A percentile compares a stretch with the other conserved stretches of the same genome.
Evolutionary conservation across 73 alveolate species (phyloP).

Genomic region (Blepharisma japonicum): DNA sequence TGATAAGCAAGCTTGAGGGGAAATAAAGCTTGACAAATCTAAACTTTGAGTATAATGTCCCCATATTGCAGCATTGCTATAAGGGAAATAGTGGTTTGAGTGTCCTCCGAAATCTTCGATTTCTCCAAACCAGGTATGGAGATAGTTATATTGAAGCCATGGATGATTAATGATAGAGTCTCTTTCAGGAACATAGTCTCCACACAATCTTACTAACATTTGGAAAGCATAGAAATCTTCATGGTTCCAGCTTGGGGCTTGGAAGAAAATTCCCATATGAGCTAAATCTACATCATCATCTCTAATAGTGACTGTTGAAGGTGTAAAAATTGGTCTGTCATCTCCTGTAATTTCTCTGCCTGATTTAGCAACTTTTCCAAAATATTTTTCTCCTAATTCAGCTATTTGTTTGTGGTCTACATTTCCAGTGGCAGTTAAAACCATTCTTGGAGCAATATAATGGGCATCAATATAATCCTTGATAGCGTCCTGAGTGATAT

Average conservation of each 20-base stretch:
- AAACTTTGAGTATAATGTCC: slow-evolving; percentile 72
- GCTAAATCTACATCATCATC: slow-evolving; percentile 65
- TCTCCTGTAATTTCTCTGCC: slow-evolving; percentile 31
- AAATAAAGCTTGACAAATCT: no score
- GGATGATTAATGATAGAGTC: slow-evolving; percentile 28
- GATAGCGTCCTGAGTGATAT: slow-evolving; percentile 69
- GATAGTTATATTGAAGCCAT: background rate
- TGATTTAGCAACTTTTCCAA: slow-evolving; percentile 50
- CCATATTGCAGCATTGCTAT: slow-evolving; percentile 75
- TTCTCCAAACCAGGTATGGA: slow-evolving; percentile 34
- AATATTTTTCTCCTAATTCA: slow-evolving; percentile 60
- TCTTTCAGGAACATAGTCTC: slow-evolving; percentile 49
- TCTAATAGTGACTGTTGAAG: slow-evolving; percentile 44
- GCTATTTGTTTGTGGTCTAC: slow-evolving; percentile 69
- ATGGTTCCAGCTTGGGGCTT: slow-evolving; percentile 81
- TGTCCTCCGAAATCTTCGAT: slow-evolving; percentile 47
- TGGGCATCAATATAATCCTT: slow-evolving; percentile 60
- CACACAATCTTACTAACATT: slow-evolving; percentile 71
- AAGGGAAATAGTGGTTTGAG: slow-evolving; percentile 67
- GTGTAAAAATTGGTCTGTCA: slow-evolving; percentile 45
- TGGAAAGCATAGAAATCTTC: slow-evolving; percentile 78
- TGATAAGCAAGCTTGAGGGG: no score
- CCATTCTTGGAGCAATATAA: slow-evolving; percentile 76
- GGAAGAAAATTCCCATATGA: slow-evolving; percentile 73
- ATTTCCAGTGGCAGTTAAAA: slow-evolving; percentile 82